phyloP scores from a whole-genome alignment of 2,329 filamentous ascomycete species.

The Cytospora leucostoma region DNA sequence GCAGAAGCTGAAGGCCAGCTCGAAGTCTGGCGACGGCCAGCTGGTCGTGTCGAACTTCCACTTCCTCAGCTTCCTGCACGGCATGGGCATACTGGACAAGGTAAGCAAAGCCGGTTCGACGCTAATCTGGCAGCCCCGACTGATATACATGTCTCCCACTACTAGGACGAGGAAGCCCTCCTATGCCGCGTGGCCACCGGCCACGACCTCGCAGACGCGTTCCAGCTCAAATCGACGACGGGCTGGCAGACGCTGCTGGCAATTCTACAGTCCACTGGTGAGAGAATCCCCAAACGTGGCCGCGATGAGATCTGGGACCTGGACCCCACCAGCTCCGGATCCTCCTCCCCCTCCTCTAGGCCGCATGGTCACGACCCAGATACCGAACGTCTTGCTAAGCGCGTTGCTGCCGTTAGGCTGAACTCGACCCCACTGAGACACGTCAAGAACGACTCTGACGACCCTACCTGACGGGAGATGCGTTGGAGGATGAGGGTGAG shows the following conservation, averaged over 20 bases:
- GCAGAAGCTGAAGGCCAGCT: conserved; percentile 65
- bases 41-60: conserved; percentile 89
- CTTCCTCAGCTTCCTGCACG: conserved; percentile 82
- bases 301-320: conserved; percentile 39
- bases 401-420: conserved; percentile 67
- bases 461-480: conserved; percentile 6
- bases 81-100: conserved; percentile 80
- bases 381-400: conserved; percentile 62
- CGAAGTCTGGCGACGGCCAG: conserved; percentile 61
- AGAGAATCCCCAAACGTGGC: conserved; percentile 81
- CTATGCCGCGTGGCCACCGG: conserved; percentile 82
- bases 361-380: conserved; percentile 38
- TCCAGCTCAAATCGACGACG: conserved; percentile 80
- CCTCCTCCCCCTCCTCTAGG: conserved; percentile 33
- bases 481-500: background rate
- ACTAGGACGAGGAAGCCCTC: conserved; percentile 83
- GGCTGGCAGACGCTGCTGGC: conserved; percentile 94
- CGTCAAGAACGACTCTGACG: background rate
- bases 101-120: conserved; percentile 51
- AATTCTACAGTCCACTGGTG: conserved; percentile 96
- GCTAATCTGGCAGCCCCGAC: background rate
- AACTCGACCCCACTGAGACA: conserved; percentile 39
- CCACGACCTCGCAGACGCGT: conserved; percentile 77
- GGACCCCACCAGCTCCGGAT: conserved; percentile 18
- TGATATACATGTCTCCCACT: background rate